Conservation (phyloP, 306 rosid genomes). For the Rosa rugosa region DNA sequence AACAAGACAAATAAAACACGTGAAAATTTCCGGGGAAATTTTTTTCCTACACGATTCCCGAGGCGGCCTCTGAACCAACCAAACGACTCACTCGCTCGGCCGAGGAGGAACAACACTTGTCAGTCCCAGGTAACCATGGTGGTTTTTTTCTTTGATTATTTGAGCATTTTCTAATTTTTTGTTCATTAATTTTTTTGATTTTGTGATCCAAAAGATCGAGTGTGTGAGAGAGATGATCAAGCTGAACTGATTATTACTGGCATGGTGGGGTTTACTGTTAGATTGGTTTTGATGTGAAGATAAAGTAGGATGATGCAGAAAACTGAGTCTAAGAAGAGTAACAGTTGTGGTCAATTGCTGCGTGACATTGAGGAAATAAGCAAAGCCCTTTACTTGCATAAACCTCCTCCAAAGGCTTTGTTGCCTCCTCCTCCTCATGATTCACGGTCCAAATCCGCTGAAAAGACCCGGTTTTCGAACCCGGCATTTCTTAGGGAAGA, state of each 20-base stretch:
- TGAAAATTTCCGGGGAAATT: conserved; percentile 1
- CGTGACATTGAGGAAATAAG: conserved; percentile 76
- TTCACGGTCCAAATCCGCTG: conserved; percentile 45
- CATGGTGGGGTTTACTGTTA: conserved; percentile 18
- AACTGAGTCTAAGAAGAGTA: conserved; percentile 29
- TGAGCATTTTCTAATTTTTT: background rate
- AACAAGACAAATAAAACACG: conserved; percentile 17
- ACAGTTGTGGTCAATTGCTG: conserved; percentile 41
- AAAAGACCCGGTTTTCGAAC: conserved; percentile 30
- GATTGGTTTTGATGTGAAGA: conserved; percentile 19
- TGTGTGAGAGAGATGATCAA: background rate
- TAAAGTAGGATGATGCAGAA: conserved; percentile 25
- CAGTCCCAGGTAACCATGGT: conserved; percentile 1
- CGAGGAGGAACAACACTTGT: background rate
- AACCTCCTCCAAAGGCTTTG: conserved; percentile 40
- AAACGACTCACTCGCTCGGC: background rate
- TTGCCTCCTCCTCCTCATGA: conserved; percentile 12
- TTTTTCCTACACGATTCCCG: conserved; percentile 8
- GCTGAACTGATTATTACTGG: background rate
- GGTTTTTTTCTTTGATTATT: background rate
- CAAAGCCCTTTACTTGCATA: conserved; percentile 64
- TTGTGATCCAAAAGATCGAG: conserved; percentile 8
- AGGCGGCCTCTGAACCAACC: background rate
- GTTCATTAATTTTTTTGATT: background rate
- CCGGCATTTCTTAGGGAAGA: conserved; percentile 35